A percentile compares a stretch with the other conserved stretches of the same genome.
These are phyloP conservation scores for Fomitiporia mediterranea DNA, from an alignment of 1,284 basidiomycete species.

Conservation along the genomic window DNA sequence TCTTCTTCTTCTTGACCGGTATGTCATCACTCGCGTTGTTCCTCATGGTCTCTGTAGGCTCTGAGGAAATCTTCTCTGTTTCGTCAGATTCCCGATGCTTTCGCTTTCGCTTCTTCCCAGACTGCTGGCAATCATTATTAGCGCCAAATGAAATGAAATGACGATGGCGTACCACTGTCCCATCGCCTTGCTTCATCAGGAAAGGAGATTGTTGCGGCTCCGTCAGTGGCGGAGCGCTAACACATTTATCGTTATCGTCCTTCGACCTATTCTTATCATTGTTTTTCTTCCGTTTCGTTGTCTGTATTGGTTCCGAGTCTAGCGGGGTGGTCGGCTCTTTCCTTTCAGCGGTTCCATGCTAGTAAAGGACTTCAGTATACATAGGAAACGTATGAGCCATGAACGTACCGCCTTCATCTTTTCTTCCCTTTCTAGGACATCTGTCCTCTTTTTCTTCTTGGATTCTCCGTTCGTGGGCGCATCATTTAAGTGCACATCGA, in stretches of 20 bases:
- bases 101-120: background rate
- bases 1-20: slow-evolving; percentile 28
- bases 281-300: slow-evolving; percentile 7
- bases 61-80: background rate
- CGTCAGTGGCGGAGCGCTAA: background rate
- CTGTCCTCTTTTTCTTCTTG: slow-evolving; percentile 14
- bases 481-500: background rate
- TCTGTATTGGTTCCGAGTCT: slow-evolving; percentile 17
- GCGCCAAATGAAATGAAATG: background rate
- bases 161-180: background rate
- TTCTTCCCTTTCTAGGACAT: background rate
- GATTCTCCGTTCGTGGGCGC: background rate
- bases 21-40: slow-evolving; percentile 16
- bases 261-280: slow-evolving; percentile 25
- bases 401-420: background rate
- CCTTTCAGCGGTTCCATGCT: background rate
- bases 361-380: too few relatives aligned
- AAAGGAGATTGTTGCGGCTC: background rate
- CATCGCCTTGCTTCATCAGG: background rate
- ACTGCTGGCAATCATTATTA: background rate
- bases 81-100: background rate
- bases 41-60: background rate
- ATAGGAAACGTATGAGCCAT: too few relatives aligned
- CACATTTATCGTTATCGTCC: background rate
- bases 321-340: background rate